Evolutionary conservation across 345 rosid species (phyloP).

Genomic region (Gossypium longicalyx): DNA sequence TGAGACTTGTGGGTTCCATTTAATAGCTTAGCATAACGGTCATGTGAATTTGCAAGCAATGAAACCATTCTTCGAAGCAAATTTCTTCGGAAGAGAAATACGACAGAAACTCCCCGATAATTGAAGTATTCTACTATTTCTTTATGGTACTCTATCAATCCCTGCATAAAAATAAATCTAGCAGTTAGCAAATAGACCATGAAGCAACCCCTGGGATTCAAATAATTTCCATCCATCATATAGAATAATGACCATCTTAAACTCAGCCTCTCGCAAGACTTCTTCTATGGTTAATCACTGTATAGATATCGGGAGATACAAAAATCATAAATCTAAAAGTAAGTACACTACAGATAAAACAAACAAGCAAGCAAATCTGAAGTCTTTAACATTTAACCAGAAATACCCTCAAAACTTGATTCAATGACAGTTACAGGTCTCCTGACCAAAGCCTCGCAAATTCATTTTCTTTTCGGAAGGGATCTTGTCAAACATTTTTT

Average conservation of each 20-base stretch:
- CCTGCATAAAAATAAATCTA: slow-evolving; percentile 39
- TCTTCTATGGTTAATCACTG: not conserved
- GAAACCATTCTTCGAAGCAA: slow-evolving; percentile 84
- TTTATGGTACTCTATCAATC: slow-evolving; percentile 63
- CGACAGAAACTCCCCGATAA: slow-evolving; percentile 64
- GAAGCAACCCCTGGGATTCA: not conserved
- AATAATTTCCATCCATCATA: not conserved
- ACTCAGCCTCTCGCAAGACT: not conserved
- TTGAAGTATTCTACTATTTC: slow-evolving; percentile 76
- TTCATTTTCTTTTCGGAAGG: not conserved
- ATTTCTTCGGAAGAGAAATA: slow-evolving; percentile 77
- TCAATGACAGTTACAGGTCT: not conserved
- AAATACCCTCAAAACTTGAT: not conserved
- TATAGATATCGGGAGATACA: not conserved
- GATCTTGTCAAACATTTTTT: not conserved
- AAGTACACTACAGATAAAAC: not conserved
- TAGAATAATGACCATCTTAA: not conserved
- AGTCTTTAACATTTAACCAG: not conserved
- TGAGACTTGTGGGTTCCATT: slow-evolving; percentile 97
- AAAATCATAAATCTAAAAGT: not conserved
- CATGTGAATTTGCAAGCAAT: slow-evolving; percentile 76
- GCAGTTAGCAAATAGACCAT: not conserved
- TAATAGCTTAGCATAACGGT: slow-evolving; percentile 73
- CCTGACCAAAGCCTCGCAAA: not conserved
- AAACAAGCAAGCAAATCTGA: too few species aligned